Evolutionary conservation across 116 monocot genomes (phyloP), one percentile per base, ranked within the genome.

Genomic region (Cymodocea nodosa): DNA sequence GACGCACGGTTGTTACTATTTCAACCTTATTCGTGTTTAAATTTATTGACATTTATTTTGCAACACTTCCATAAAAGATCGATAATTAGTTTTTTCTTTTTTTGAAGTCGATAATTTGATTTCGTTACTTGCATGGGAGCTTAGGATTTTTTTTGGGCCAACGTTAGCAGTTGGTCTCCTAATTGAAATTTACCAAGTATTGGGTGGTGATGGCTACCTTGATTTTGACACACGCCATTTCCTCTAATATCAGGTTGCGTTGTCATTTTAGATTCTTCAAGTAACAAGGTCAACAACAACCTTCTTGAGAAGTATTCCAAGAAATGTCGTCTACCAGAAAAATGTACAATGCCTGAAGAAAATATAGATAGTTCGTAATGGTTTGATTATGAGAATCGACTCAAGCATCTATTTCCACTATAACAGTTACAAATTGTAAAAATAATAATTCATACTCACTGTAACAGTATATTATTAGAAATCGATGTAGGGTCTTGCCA

Each of bases 101-200:
- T n/a, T n/a, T n/a, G n/a, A n/a, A n/a, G n/a, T n/a, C n/a, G n/a
- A n/a, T n/a, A 85, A 58, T 34, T 95, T 1, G 95, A 95, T 58
- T 95, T 95, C 49, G 18, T 95, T 50, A 87, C 90, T 1, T 95
- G 95, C 83, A 83, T 90, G 83, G 95, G 95, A 48, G 95, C 95
- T n/a, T n/a, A n/a, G n/a, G n/a, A n/a, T n/a, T 20, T 95, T 95
- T 67, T 77, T 95, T 52, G 95, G 95, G 23, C 4, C 15, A 77
- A 76, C 1, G 95, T 95, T 37, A n/a, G 95, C 90, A 65, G 39
- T 65, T 65, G 65, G 91, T 59, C 81, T 95, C 17, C 59, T 95
- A 40, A 81, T 90, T 70, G 81, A 87, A 35, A 90, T 95, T 4
- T 39, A 39, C 9, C 39, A 39, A 6, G 39, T 9, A 6, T 9